Percentiles rank a stretch among this genome's conserved stretches.
Evolutionary conservation across 352 stramenopile genomes (phyloP).

Genomic region (Saprolegnia parasitica): DNA sequence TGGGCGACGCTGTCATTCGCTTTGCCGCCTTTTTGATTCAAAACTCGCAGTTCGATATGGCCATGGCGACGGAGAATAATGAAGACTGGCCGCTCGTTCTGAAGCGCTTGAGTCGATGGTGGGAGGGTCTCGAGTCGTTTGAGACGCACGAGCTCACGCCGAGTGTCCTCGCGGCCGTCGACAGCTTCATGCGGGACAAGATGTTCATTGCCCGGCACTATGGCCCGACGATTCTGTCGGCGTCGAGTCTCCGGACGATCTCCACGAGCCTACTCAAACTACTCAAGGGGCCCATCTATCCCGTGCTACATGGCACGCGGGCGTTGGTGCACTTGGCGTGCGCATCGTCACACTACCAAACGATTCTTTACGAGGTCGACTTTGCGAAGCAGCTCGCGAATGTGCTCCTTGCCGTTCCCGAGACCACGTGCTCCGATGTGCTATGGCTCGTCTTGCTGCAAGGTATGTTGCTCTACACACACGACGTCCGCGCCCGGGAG

Average conservation of each 20-base stretch:
- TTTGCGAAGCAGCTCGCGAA: constrained; percentile 37
- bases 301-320: neutral
- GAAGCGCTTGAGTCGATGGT: constrained; percentile 15
- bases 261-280: neutral
- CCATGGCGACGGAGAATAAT: neutral
- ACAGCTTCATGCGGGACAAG: neutral
- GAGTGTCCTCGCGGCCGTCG: neutral
- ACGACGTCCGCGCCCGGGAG: neutral
- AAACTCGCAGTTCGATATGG: neutral
- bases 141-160: neutral
- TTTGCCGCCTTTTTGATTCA: neutral
- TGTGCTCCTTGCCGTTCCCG: constrained; percentile 23
- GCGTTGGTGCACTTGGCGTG: constrained; percentile 1
- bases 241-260: neutral
- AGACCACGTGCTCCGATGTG: neutral
- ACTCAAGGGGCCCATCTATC: neutral
- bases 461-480: constrained; percentile 4
- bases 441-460: neutral
- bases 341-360: neutral
- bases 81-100: constrained; percentile 23
- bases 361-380: constrained; percentile 29
- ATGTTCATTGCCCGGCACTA: neutral
- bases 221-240: constrained; percentile 7
- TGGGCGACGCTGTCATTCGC: constrained; percentile 5
- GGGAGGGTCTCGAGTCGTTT: neutral